A percentile compares a stretch with the other conserved stretches of the same genome.
Conservation (phyloP, 495 filamentous ascomycete genomes). For the Symbiotaphrina buchneri region DNA sequence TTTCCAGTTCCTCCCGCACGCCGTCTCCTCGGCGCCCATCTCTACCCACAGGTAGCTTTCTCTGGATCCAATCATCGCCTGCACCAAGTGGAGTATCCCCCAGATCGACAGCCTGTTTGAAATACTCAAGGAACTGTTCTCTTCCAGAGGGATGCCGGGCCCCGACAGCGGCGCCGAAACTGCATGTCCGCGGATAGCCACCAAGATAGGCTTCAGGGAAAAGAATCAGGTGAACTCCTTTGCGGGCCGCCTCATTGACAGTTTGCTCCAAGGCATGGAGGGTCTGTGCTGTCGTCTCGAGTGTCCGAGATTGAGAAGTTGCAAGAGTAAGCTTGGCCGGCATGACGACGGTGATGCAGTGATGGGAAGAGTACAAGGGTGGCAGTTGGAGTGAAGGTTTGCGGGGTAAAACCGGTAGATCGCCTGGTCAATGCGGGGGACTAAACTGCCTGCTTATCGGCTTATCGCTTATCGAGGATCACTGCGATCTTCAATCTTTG, state of each 20-base stretch:
- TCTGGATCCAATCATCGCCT: conserved; percentile 47
- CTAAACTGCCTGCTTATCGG: no score
- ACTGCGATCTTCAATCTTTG: no score
- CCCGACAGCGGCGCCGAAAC: conserved; percentile 57
- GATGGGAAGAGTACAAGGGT: no score
- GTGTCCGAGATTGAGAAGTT: conserved; percentile 57
- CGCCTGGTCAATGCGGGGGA: no score
- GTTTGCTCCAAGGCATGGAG: conserved; percentile 37
- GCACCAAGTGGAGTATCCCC: conserved; percentile 65
- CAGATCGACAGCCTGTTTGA: conserved; percentile 55
- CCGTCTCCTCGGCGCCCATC: conserved; percentile 47
- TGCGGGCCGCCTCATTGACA: conserved; percentile 22
- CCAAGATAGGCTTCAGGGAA: conserved; percentile 90
- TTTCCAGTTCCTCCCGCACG: conserved; percentile 59
- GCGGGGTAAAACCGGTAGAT: no score
- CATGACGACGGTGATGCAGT: no score
- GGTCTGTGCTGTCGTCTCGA: conserved; percentile 35
- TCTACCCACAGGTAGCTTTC: conserved; percentile 28
- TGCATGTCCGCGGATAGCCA: conserved; percentile 71
- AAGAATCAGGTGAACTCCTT: conserved; percentile 52
- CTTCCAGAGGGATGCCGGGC: conserved; percentile 41
- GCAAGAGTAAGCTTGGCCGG: conserved; percentile 38
- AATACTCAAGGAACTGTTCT: conserved; percentile 71
- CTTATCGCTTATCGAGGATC: no score
- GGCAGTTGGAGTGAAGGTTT: no score